Percentiles rank a stretch among this genome's conserved stretches.
Conservation (phyloP, 2,329 filamentous ascomycete genomes). For the Aspergillus chevalieri region DNA sequence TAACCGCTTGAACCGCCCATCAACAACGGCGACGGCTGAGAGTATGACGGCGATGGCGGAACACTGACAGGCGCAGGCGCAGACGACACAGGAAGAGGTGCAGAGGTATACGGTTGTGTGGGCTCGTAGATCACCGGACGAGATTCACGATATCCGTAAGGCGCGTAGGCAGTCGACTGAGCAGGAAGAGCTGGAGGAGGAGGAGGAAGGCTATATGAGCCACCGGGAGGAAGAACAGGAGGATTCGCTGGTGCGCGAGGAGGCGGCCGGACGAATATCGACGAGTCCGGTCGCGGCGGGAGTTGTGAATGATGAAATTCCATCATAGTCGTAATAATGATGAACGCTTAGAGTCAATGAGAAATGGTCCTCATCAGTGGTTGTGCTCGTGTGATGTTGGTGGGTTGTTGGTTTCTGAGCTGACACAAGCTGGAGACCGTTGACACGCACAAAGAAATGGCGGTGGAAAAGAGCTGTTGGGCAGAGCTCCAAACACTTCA, state of each 20-base stretch:
- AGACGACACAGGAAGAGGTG: constrained; percentile 1
- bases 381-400: not conserved
- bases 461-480: constrained; percentile 1
- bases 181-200: constrained; percentile 22
- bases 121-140: constrained; percentile 15
- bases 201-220: constrained; percentile 12
- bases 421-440: no score
- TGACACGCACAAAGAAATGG: not conserved
- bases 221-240: constrained; percentile 2
- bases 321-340: constrained; percentile 15
- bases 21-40: not conserved
- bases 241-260: constrained; percentile 1
- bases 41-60: not conserved
- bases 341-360: not conserved
- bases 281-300: constrained; percentile 26
- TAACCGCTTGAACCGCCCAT: constrained; percentile 15
- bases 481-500: no score
- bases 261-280: constrained; percentile 18
- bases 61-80: constrained; percentile 1
- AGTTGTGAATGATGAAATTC: constrained; percentile 17
- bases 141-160: constrained; percentile 10
- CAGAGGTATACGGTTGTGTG: not conserved
- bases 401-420: not conserved
- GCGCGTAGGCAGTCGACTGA: constrained; percentile 10
- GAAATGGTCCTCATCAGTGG: not conserved